Base-by-base conservation (phyloP, 2,329 filamentous ascomycete species). In the Cercospora sesami region DNA sequence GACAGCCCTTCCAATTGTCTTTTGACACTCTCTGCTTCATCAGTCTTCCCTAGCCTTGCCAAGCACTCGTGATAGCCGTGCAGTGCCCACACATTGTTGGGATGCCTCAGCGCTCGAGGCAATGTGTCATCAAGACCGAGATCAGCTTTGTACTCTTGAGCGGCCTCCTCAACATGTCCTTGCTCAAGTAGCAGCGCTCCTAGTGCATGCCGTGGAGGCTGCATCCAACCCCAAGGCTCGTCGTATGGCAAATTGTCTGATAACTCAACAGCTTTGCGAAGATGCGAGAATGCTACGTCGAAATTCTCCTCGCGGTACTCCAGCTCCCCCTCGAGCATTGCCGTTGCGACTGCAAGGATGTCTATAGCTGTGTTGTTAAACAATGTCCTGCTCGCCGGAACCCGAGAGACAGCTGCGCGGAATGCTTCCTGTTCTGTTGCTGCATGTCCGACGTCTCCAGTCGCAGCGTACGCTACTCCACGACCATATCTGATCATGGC, bases 211-310 rank as follows among this genome's bases (percentile, higher is more conserved):
- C 89, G 83, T 0, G 87, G 85, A 0, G 90, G 90, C 73, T 91
- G 89, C 90, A 92, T 92, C 90, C 90, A 92, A 0, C 88, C 89
- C 89, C 90, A 92, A 0, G 90, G 90, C 75, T 93, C 90, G 68
- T 89, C 87, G 68, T 91, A 92, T 0, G 87, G 87, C 18, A 92
- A 80, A 0, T 76, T 78, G 73, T 91, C 89, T 68, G 90, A 87
- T 1, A 86, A 81, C 0, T 78, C 72, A 31, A 90, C 86, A 0
- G 89, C 84, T n/a, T 80, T 78, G 0, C 83, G 82, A 2, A 93
- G 79, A 62, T 85, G 81, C 0, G 78, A 73, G 72, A 90, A 91
- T 7, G 67, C 72, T 3, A 18, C 4, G 5, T 55, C 61, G 71
- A 90, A 90, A 1, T 89, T 84, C 0, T 84, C 84, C 3, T 82